Conservation (phyloP, 352 stramenopile species). For the Phytophthora palmivora region DNA sequence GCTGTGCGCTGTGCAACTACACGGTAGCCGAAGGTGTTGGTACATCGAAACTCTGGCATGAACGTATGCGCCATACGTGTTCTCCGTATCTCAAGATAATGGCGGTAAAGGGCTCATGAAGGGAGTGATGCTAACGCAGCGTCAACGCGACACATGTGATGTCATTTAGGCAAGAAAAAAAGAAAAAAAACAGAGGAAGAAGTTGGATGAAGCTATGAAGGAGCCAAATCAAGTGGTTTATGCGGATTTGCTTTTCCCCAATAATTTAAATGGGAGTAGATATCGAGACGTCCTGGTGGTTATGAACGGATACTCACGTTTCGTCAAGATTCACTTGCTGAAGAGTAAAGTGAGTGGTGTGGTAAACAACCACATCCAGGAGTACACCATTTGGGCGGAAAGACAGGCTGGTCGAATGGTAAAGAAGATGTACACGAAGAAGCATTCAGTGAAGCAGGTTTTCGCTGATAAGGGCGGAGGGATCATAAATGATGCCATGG, state of each 20-base stretch:
- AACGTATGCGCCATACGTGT: slow-evolving; percentile 1
- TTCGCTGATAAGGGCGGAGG: slow-evolving; percentile 5
- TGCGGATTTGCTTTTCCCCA: slow-evolving; percentile 13
- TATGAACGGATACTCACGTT: slow-evolving; percentile 14
- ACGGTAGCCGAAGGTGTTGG: slow-evolving; percentile 8
- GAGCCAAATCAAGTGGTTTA: slow-evolving; percentile 6
- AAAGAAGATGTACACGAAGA: background rate
- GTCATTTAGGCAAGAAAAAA: slow-evolving; percentile 2
- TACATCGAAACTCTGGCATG: slow-evolving; percentile 2
- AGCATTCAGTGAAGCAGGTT: slow-evolving; percentile 2
- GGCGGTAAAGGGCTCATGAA: slow-evolving; percentile 1
- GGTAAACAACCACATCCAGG: slow-evolving; percentile 8
- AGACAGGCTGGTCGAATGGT: background rate
- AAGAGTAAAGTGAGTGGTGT: slow-evolving; percentile 3
- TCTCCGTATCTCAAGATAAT: slow-evolving; percentile 10
- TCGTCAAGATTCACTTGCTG: slow-evolving; percentile 4
- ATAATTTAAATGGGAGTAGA: slow-evolving; percentile 1
- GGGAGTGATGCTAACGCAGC: slow-evolving; percentile 4
- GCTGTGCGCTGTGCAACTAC: background rate
- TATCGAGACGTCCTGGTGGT: slow-evolving; percentile 6
- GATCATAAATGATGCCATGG: slow-evolving; percentile 6
- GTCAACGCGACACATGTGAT: background rate
- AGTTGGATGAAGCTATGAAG: background rate
- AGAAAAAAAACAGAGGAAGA: slow-evolving; percentile 1
- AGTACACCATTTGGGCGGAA: slow-evolving; percentile 7